phyloP scores from a whole-genome alignment of 1,284 basidiomycete genomes.

The Heterobasidion annosum region DNA sequence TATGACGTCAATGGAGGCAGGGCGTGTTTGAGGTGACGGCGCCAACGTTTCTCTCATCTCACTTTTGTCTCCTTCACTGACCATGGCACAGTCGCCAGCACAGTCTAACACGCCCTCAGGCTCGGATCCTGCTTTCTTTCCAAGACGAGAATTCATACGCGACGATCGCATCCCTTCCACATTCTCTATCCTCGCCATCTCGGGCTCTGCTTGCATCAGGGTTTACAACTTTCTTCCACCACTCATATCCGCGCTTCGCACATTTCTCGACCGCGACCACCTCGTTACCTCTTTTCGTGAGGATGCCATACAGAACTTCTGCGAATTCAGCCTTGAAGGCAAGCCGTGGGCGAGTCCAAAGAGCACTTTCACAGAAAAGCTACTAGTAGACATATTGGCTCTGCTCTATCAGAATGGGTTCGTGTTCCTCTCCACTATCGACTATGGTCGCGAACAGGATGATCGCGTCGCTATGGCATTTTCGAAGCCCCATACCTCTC shows the following conservation, averaged over 20 bases:
- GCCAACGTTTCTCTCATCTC: background rate
- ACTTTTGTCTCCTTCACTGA: background rate
- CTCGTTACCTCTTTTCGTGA: conserved; percentile 42
- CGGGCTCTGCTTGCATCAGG: conserved; percentile 50
- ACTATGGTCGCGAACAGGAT: conserved; percentile 69
- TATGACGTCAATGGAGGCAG: background rate
- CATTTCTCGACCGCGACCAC: conserved; percentile 39
- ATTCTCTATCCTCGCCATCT: conserved; percentile 61
- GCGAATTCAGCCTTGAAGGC: conserved; percentile 54
- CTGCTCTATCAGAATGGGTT: conserved; percentile 57
- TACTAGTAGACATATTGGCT: conserved; percentile 57
- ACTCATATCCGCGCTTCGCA: conserved; percentile 42
- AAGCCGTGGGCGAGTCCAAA: conserved; percentile 69
- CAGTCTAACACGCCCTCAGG: conserved; percentile 14
- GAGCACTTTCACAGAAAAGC: conserved; percentile 52
- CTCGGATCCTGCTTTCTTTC: conserved; percentile 34
- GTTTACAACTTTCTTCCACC: conserved; percentile 57
- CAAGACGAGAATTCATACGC: conserved; percentile 61
- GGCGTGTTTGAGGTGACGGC: background rate
- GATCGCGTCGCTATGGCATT: conserved; percentile 65
- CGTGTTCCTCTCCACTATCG: conserved; percentile 55
- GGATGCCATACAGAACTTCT: conserved; percentile 47
- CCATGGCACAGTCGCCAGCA: conserved; percentile 6
- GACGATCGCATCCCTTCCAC: conserved; percentile 44
- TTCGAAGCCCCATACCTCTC: conserved; percentile 32